phyloP scores from a whole-genome alignment of 331 rosid genomes.

The Saraca asoca region DNA sequence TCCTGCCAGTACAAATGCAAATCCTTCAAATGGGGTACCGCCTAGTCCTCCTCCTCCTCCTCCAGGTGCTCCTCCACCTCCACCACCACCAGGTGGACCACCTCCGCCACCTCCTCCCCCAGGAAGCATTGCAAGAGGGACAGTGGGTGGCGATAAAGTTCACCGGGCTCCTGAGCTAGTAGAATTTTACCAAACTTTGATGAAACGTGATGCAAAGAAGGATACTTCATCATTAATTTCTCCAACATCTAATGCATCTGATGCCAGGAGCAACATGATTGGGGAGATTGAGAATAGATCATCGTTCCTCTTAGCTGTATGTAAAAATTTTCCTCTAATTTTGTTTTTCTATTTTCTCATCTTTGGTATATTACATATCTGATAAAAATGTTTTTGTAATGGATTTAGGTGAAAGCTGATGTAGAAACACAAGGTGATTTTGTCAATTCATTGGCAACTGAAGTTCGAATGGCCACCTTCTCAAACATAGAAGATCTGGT shows the following conservation, averaged over 20 bases:
- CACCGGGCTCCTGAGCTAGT: constrained; percentile 80
- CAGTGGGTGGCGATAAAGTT: constrained; percentile 71
- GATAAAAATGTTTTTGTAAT: constrained; percentile 5
- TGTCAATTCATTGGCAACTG: constrained; percentile 82
- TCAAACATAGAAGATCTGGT: constrained; percentile 63
- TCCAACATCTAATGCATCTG: constrained; percentile 62
- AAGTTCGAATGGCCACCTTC: constrained; percentile 84
- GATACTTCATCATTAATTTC: constrained; percentile 65
- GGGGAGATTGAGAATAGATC: constrained; percentile 89
- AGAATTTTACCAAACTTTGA: constrained; percentile 86
- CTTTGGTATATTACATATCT: background rate
- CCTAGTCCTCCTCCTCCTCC: constrained; percentile 54
- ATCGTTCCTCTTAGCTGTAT: constrained; percentile 86
- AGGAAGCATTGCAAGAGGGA: constrained; percentile 67
- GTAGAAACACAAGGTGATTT: constrained; percentile 94
- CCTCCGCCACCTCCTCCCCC: constrained; percentile 93
- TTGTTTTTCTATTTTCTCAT: constrained; percentile 14
- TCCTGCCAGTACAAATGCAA: constrained; percentile 40
- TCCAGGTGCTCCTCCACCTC: constrained; percentile 72
- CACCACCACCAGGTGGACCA: constrained; percentile 71
- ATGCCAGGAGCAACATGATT: constrained; percentile 89
- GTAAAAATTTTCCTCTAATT: constrained; percentile 31
- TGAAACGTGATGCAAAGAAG: constrained; percentile 94
- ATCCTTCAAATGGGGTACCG: constrained; percentile 52
- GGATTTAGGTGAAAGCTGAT: constrained; percentile 87